A percentile compares a stretch with the other conserved stretches of the same genome.
phyloP scores from a whole-genome alignment of 2,329 filamentous ascomycete species.

The Hypoxylon sp. region DNA sequence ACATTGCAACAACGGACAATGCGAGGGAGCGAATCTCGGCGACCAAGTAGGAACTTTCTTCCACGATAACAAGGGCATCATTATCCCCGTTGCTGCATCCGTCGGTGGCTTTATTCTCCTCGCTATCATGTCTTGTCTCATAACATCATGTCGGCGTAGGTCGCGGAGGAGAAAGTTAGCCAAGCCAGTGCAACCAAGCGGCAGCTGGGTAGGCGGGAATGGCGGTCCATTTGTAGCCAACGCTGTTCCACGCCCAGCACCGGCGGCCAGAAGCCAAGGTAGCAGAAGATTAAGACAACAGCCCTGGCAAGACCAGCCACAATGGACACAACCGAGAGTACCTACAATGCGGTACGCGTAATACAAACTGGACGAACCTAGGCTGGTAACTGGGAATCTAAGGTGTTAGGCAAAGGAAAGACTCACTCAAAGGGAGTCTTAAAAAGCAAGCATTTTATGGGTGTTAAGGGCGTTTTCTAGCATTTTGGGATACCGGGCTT shows the following conservation, averaged over 20 bases:
- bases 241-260: slow-evolving; percentile 24
- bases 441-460: slow-evolving; percentile 19
- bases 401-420: slow-evolving; percentile 3
- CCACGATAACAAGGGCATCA: slow-evolving; percentile 76
- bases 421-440: slow-evolving; percentile 3
- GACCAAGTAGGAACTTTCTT: slow-evolving; percentile 82
- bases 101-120: slow-evolving; percentile 78
- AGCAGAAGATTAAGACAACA: slow-evolving; percentile 19
- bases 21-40: slow-evolving; percentile 72
- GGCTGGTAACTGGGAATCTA: slow-evolving; percentile 32
- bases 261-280: slow-evolving; percentile 22
- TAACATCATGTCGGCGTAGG: slow-evolving; percentile 61
- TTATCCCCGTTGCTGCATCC: slow-evolving; percentile 79
- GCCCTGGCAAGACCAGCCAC: slow-evolving; percentile 28
- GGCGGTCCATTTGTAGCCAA: slow-evolving; percentile 31
- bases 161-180: slow-evolving; percentile 42
- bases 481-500: slow-evolving; percentile 15
- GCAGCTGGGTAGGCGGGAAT: slow-evolving; percentile 42
- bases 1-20: slow-evolving; percentile 79
- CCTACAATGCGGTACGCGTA: slow-evolving; percentile 37
- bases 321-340: slow-evolving; percentile 29
- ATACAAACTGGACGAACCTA: slow-evolving; percentile 21
- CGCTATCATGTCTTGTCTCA: slow-evolving; percentile 72
- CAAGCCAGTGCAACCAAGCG: slow-evolving; percentile 38
- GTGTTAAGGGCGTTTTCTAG: slow-evolving; percentile 29